Conservation (phyloP, 2,329 filamentous ascomycete genomes). For the Rutstroemia sp. region DNA sequence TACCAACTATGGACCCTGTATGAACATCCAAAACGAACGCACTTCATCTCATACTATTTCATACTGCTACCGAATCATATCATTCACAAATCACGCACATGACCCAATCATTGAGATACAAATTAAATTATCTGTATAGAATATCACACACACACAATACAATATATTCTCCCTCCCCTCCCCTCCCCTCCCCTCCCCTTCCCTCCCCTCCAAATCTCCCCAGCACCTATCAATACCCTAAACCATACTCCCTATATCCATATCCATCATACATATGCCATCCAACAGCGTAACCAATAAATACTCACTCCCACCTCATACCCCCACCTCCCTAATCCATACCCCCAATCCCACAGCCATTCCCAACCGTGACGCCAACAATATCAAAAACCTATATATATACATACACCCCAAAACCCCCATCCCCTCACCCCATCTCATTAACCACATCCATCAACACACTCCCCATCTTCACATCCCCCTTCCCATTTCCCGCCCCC, state of each 20-base stretch:
- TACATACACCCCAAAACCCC: neutral
- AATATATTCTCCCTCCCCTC: too few relatives aligned
- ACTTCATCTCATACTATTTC: too few relatives aligned
- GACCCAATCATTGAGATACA: too few relatives aligned
- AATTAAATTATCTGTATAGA: too few relatives aligned
- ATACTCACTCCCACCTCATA: neutral
- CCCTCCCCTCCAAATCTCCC: too few relatives aligned
- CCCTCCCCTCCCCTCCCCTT: too few relatives aligned
- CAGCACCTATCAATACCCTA: neutral
- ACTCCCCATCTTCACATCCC: conserved; percentile 13
- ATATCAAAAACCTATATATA: too few relatives aligned
- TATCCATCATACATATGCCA: neutral
- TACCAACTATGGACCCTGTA: too few relatives aligned
- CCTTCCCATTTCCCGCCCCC: conserved; percentile 40
- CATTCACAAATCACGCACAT: too few relatives aligned
- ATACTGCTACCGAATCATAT: too few relatives aligned
- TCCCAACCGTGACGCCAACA: neutral
- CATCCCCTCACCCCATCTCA: conserved; percentile 36
- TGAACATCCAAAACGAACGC: too few relatives aligned
- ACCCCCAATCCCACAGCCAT: neutral
- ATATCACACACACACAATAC: too few relatives aligned
- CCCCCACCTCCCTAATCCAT: neutral
- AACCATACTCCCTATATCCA: neutral
- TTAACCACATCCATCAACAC: conserved; percentile 68
- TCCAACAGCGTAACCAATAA: neutral